These are phyloP conservation scores for Afroboletus lepidellus DNA, from an alignment of 1,284 basidiomycete genomes.

Conservation along the genomic window DNA sequence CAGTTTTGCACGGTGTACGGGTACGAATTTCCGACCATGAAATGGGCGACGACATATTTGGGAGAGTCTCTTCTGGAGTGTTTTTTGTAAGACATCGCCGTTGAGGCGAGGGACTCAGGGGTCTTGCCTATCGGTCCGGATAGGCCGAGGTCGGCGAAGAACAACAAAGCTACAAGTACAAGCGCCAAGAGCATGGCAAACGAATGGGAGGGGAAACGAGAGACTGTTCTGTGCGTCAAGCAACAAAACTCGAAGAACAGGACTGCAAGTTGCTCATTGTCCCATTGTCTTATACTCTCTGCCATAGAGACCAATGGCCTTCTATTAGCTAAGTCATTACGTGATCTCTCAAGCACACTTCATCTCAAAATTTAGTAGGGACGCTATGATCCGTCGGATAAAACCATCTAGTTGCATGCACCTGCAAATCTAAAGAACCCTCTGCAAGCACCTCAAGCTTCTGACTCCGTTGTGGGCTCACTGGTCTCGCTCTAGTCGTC, in stretches of 20 bases:
- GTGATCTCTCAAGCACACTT: too few species aligned
- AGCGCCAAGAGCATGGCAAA: conserved; percentile 16
- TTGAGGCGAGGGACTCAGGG: conserved; percentile 2
- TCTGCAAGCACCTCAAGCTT: conserved; percentile 3
- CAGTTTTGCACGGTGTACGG: conserved; percentile 62
- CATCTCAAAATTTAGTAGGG: background rate
- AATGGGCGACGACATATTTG: conserved; percentile 64
- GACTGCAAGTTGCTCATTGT: background rate
- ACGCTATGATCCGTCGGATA: background rate
- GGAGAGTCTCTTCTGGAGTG: conserved; percentile 19
- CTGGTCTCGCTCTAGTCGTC: conserved; percentile 2
- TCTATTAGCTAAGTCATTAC: background rate
- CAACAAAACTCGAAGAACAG: conserved; percentile 1
- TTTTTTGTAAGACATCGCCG: background rate
- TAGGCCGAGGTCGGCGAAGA: conserved; percentile 4
- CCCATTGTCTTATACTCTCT: conserved; percentile 3
- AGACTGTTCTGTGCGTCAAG: conserved; percentile 17
- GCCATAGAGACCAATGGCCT: conserved; percentile 9
- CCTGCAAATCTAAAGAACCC: conserved; percentile 6
- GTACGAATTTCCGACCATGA: conserved; percentile 68
- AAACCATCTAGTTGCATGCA: background rate
- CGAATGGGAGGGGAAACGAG: conserved; percentile 21
- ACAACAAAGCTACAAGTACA: conserved; percentile 15
- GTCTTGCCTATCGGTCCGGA: conserved; percentile 18
- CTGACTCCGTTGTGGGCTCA: conserved; percentile 1